Conservation (phyloP, 768 basidiomycete genomes). For the Amanita brunnescens region DNA sequence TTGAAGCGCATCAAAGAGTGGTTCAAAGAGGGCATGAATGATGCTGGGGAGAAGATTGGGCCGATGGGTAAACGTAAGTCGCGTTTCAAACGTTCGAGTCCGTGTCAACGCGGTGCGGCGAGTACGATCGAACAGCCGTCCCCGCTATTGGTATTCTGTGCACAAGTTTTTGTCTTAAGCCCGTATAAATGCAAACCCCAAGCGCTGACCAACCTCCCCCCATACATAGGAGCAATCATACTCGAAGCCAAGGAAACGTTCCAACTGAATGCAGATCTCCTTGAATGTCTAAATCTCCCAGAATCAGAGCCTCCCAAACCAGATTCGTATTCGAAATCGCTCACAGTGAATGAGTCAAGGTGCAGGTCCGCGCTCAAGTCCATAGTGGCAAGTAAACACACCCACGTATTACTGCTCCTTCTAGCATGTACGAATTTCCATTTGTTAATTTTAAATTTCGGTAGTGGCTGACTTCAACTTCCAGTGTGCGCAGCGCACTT, state of each 20-base stretch:
- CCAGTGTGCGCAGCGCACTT: too few species aligned
- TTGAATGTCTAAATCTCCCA: slow-evolving; percentile 25
- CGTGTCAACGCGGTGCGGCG: too few species aligned
- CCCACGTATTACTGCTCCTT: neutral
- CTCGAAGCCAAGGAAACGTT: slow-evolving; percentile 44
- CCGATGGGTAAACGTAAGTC: neutral
- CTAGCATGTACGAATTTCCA: neutral
- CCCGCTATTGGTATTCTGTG: too few species aligned
- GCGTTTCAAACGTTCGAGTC: neutral
- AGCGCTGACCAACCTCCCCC: too few species aligned
- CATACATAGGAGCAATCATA: slow-evolving; percentile 31
- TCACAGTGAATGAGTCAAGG: neutral
- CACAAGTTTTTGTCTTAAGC: neutral
- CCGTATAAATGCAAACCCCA: too few species aligned
- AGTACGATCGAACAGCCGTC: too few species aligned
- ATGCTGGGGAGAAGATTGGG: slow-evolving; percentile 26
- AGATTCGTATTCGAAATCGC: neutral
- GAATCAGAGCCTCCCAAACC: neutral
- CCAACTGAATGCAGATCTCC: slow-evolving; percentile 37
- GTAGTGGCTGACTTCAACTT: too few species aligned
- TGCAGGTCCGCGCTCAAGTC: neutral
- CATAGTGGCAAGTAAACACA: neutral
- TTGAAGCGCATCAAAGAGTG: slow-evolving; percentile 70
- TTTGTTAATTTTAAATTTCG: too few species aligned
- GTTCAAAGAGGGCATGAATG: slow-evolving; percentile 47